phyloP scores from a whole-genome alignment of 1,284 basidiomycete genomes.

The Moesziomyces sp. region DNA sequence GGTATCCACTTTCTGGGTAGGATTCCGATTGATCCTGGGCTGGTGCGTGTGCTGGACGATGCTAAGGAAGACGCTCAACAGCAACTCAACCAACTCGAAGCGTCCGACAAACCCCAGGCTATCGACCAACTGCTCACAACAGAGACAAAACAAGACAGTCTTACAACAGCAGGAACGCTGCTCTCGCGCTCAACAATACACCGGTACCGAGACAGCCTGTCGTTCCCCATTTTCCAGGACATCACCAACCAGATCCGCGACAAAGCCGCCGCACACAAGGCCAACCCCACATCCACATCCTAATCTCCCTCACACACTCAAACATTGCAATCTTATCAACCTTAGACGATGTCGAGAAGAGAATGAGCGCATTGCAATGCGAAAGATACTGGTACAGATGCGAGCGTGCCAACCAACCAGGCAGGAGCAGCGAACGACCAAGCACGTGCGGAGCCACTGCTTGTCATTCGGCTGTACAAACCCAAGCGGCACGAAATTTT shows the following conservation, averaged over 20 bases:
- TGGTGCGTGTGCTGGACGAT: conserved; percentile 87
- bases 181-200: conserved; percentile 57
- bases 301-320: neutral
- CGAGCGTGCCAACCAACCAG: neutral
- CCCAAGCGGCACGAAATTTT: neutral
- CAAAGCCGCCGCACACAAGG: conserved; percentile 16
- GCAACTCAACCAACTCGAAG: conserved; percentile 11
- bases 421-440: neutral
- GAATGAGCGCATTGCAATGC: conserved; percentile 7
- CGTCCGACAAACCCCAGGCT: neutral
- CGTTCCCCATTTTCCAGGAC: conserved; percentile 64
- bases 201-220: conserved; percentile 58
- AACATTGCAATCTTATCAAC: too few relatives aligned
- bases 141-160: neutral
- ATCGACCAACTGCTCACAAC: conserved; percentile 24
- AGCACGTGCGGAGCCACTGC: neutral
- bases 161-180: conserved; percentile 44
- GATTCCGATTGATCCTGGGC: conserved; percentile 91
- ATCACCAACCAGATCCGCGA: conserved; percentile 50
- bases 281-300: neutral
- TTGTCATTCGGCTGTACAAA: too few relatives aligned
- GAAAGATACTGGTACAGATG: conserved; percentile 25
- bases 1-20: conserved; percentile 83
- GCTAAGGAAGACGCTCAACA: conserved; percentile 67
- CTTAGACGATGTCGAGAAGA: too few relatives aligned